Evolutionary conservation across 1,139 yeast genomes (phyloP), one percentile per base, ranked within the genome.

Genomic region (Debaryomyces robertsiae): DNA sequence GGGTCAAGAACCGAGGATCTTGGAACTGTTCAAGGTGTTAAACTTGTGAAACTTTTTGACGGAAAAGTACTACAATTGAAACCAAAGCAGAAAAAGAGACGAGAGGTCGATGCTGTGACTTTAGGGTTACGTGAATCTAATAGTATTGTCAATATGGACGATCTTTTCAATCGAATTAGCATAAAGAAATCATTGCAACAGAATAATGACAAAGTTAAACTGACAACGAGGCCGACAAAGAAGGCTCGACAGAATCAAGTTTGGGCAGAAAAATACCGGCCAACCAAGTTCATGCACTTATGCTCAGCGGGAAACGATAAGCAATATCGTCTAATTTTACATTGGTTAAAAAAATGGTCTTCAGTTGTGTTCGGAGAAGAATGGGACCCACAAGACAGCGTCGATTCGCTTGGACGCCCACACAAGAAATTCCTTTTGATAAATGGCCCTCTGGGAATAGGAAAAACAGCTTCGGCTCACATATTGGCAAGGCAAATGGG

Each of bases 381-480:
- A 9, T 29, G 32, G 29, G 46, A 39, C 30, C 33, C 42, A 4
- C 50, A 49, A 24, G 47, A 45, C 2, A 43, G 46, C n/a, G 53
- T 46, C 3, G 96, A 89, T 57, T 73, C 78, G 0, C 68, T 76
- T 33, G 81, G 83, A 5, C 71, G 98, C 37, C 98, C 98, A 0
- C 66, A 62, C n/a, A 74, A 73, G 41, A 84, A 81, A 49, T 73
- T 93, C 1, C 58, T 93, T 29, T 65, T 93, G 36, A 75, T 93
- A 3, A 89, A 85, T 57, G 98, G 98, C 0, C 95, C 97, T 0
- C 91, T 96, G 1, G 98, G 98, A 1, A 75, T 87, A n/a, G 98
- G 98, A 5, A 93, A 93, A 59, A 93, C 98, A 0, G 81, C 95
- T 0, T 83, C 90, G 3, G 90, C 94, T 0, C 96, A 91, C 58